These are phyloP conservation scores for Musa acuminata DNA, from an alignment of 176 grass and related monocot genomes.

Conservation along the genomic window DNA sequence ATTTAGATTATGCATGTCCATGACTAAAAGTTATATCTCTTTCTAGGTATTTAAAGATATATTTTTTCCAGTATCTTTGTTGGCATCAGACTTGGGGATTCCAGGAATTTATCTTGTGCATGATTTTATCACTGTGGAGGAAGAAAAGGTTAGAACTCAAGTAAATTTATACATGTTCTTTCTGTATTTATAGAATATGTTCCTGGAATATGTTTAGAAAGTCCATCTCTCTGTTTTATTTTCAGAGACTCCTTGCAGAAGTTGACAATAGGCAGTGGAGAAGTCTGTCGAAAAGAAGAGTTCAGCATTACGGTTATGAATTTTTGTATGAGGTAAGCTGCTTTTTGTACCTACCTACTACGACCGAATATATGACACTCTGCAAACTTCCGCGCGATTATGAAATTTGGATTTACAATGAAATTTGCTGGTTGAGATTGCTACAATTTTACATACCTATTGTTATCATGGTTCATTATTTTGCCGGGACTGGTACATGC, in stretches of 20 bases:
- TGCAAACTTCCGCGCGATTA: neutral
- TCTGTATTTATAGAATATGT: neutral
- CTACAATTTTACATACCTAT: neutral
- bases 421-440: neutral
- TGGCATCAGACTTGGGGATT: conserved; percentile 44
- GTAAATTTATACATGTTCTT: neutral
- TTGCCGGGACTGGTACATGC: too few species aligned
- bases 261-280: conserved; percentile 64
- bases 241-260: conserved; percentile 67
- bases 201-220: neutral
- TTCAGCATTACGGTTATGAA: conserved; percentile 97
- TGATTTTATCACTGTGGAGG: conserved; percentile 57
- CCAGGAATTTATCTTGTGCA: conserved; percentile 65
- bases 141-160: conserved; percentile 49
- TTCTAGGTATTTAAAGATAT: conserved; percentile 12
- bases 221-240: neutral
- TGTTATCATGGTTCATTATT: too few species aligned
- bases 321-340: conserved; percentile 89
- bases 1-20: neutral
- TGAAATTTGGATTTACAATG: neutral
- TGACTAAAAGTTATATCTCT: conserved; percentile 5
- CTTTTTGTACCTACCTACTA: conserved; percentile 25
- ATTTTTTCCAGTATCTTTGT: conserved; percentile 32
- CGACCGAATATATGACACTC: neutral
- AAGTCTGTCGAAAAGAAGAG: conserved; percentile 68